phyloP scores from a whole-genome alignment of 2,329 filamentous ascomycete species.

The Torrubiellomyces zombiae region DNA sequence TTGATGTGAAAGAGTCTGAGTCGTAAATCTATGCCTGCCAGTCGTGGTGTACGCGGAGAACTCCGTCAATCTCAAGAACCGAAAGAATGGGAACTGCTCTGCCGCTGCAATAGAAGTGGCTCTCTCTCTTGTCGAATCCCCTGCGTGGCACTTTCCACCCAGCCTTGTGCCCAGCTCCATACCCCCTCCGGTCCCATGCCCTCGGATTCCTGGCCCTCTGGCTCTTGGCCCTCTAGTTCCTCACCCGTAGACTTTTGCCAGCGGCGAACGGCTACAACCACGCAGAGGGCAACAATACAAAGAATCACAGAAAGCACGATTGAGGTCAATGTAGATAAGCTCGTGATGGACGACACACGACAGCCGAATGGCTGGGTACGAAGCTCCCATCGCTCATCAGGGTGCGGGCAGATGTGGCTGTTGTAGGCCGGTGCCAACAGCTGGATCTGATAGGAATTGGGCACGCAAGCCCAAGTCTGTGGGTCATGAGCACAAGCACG shows the following conservation, averaged over 20 bases:
- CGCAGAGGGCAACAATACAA: conserved; percentile 8
- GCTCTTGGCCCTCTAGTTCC: conserved; percentile 4
- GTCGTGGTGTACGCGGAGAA: background rate
- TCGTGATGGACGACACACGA: conserved; percentile 17
- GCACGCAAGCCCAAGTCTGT: conserved; percentile 37
- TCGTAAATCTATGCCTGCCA: background rate
- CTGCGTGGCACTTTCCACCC: too few species aligned
- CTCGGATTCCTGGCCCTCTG: conserved; percentile 5
- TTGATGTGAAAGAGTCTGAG: background rate
- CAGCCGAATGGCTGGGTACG: conserved; percentile 20
- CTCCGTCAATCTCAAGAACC: background rate
- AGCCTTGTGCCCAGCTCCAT: too few species aligned
- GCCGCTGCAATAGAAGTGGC: conserved; percentile 10
- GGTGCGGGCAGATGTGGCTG: conserved; percentile 33
- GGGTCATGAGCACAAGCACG: conserved; percentile 2
- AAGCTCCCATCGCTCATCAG: conserved; percentile 23
- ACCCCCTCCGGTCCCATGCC: conserved; percentile 9
- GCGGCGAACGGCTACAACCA: conserved; percentile 5
- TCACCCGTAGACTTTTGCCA: conserved; percentile 9
- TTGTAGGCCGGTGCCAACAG: conserved; percentile 33
- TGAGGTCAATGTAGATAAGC: conserved; percentile 12
- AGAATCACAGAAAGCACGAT: conserved; percentile 13
- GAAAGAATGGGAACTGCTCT: background rate
- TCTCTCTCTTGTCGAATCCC: conserved; percentile 11
- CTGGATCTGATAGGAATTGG: conserved; percentile 27